Conservation (phyloP, 192 early-diverging fungal genomes). For the Lunasporangiospora selenospora region DNA sequence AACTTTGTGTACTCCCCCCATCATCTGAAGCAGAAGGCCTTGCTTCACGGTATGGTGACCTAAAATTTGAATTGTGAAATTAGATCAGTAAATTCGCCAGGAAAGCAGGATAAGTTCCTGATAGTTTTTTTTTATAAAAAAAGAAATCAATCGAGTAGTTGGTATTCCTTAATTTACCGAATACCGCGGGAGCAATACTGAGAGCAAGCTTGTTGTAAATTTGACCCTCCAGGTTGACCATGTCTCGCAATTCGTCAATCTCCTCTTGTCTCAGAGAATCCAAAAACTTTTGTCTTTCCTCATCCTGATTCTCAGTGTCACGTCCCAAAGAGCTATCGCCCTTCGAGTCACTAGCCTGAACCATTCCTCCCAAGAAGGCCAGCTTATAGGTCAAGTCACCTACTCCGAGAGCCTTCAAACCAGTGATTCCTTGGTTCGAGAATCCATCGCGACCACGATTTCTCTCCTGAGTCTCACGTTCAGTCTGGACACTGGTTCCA, state of each 20-base stretch:
- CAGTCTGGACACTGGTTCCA: slow-evolving; percentile 51
- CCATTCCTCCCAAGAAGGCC: slow-evolving; percentile 86
- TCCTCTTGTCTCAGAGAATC: slow-evolving; percentile 74
- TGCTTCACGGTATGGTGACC: slow-evolving; percentile 96
- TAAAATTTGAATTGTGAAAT: slow-evolving; percentile 18
- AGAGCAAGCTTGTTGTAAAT: slow-evolving; percentile 82
- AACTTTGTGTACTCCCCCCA: slow-evolving; percentile 95
- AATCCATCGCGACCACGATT: slow-evolving; percentile 62
- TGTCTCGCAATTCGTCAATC: slow-evolving; percentile 73
- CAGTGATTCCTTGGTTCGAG: slow-evolving; percentile 79
- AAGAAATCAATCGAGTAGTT: background rate
- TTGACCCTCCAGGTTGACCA: slow-evolving; percentile 63
- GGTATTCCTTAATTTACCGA: slow-evolving; percentile 70
- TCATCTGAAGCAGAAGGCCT: slow-evolving; percentile 90
- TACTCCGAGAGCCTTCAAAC: slow-evolving; percentile 86
- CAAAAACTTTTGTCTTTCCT: slow-evolving; percentile 69
- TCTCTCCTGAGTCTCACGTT: slow-evolving; percentile 45
- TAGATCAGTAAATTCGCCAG: background rate
- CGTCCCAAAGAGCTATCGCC: slow-evolving; percentile 46
- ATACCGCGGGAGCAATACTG: slow-evolving; percentile 91
- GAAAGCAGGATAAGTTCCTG: too few species aligned
- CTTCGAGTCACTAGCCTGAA: slow-evolving; percentile 66
- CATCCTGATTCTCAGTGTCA: slow-evolving; percentile 65
- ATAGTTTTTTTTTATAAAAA: too few species aligned
- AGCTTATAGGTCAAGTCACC: slow-evolving; percentile 94